Conservation (phyloP, 345 rosid genomes). For the Isatis tinctoria region DNA sequence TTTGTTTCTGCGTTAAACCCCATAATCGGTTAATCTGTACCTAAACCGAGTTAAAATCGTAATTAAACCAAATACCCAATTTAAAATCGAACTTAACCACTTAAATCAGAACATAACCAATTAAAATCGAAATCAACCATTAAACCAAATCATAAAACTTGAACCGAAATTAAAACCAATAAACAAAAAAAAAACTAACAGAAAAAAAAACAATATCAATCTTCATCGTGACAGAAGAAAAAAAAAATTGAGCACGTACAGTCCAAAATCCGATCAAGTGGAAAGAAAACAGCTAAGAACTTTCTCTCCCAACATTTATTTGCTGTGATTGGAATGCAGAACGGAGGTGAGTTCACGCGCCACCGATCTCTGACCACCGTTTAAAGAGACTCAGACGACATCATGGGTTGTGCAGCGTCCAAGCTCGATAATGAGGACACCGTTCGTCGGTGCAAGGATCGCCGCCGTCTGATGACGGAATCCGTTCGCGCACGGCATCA, state of each 20-base stretch:
- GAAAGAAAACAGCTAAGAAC: slow-evolving; percentile 11
- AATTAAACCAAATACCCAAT: too few species aligned
- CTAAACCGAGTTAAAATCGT: too few species aligned
- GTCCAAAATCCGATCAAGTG: slow-evolving; percentile 27
- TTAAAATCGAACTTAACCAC: too few species aligned
- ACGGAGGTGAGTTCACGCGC: slow-evolving; percentile 13
- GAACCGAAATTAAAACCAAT: too few species aligned
- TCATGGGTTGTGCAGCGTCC: slow-evolving; percentile 91
- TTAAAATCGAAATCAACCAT: too few species aligned
- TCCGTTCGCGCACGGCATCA: slow-evolving; percentile 84
- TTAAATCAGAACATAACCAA: too few species aligned
- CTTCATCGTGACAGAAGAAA: too few species aligned
- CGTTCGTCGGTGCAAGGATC: slow-evolving; percentile 88
- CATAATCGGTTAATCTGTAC: too few species aligned
- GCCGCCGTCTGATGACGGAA: slow-evolving; percentile 92
- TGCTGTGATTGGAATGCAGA: background rate
- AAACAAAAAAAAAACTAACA: too few species aligned
- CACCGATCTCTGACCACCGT: background rate
- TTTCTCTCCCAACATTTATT: background rate
- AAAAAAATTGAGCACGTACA: slow-evolving; percentile 14
- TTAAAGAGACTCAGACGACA: background rate
- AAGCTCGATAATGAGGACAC: slow-evolving; percentile 94
- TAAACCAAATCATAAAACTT: too few species aligned
- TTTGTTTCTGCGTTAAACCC: too few species aligned
- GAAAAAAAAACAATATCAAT: too few species aligned